Evolutionary conservation across 768 basidiomycete species (phyloP), one percentile per base, ranked within the genome.

Genomic region (Collybia nuda): DNA sequence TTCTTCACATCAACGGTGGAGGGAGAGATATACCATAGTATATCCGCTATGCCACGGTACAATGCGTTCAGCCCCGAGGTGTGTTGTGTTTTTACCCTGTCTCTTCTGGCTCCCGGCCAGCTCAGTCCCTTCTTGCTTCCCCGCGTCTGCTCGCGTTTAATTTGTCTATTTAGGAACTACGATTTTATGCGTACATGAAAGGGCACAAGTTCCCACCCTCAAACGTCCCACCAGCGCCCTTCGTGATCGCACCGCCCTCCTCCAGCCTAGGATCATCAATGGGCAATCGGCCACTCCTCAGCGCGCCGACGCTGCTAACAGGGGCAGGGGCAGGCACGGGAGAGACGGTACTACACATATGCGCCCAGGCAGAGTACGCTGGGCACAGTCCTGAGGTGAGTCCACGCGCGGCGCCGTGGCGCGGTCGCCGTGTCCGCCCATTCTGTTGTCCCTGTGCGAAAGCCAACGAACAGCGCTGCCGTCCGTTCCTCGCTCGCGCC

Each of bases 341-440:
- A 35, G 77, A 77, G 1, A 64, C 58, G 0, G 28, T 74, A 35
- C 62, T 74, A 58, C 64, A 59, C 50, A 69, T 79, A 50, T 67
- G 59, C 32, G 60, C 73, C 2, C 62, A 70, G 23, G 63, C 66
- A 12, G 63, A 58, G 42, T 79, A 67, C 48, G 62, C 67, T 5
- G 67, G 70, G 45, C 79, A 80, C 52, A 75, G 76, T 43, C 71
- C 78, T 55, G 80, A 82, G 75, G 80, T 80, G 47, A 41, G 51
- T 37, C 11, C n/a, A n/a, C n/a, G 18, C 15, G 15, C 44, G 18
- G 18, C 29, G 7, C 44, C n/a, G n/a, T n/a, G n/a, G n/a, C n/a
- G n/a, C n/a, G n/a, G n/a, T n/a, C n/a, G n/a, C n/a, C n/a, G n/a
- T n/a, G n/a, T n/a, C n/a, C n/a, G n/a, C n/a, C n/a, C n/a, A n/a